A percentile compares a stretch with the other conserved stretches of the same genome.
Evolutionary conservation across 1,284 basidiomycete species (phyloP).

Genomic region (Salmacisia buchloeana): DNA sequence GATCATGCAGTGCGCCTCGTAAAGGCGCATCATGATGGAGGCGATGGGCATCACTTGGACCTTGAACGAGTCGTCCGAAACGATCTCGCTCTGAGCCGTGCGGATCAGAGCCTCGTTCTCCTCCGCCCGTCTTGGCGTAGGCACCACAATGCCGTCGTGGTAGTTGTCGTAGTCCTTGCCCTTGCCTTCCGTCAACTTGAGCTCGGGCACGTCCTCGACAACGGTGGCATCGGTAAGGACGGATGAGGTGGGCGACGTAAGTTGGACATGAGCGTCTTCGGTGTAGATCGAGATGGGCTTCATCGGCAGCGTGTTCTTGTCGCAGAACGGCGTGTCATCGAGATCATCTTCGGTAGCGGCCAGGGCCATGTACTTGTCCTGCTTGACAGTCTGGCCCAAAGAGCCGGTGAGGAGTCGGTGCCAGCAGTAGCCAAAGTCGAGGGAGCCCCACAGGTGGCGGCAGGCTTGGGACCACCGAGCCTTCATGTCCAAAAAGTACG

Average conservation of each 20-base stretch:
- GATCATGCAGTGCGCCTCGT: constrained; percentile 49
- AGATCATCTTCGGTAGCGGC: background rate
- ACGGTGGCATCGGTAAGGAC: constrained; percentile 12
- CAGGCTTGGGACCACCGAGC: constrained; percentile 49
- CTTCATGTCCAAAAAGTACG: constrained; percentile 37
- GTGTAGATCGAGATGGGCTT: background rate
- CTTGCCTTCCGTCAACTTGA: constrained; percentile 1
- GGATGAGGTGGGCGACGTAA: constrained; percentile 13
- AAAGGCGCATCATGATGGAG: constrained; percentile 29
- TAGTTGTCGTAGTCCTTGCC: constrained; percentile 1
- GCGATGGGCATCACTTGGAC: constrained; percentile 22
- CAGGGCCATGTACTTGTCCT: constrained; percentile 12
- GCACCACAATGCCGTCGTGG: constrained; percentile 16
- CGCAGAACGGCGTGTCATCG: constrained; percentile 7
- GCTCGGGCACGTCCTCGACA: background rate
- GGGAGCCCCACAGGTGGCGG: constrained; percentile 44
- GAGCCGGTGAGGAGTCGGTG: constrained; percentile 24
- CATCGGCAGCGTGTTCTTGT: background rate
- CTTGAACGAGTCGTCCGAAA: background rate
- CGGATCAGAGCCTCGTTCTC: background rate
- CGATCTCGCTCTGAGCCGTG: background rate
- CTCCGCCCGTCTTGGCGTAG: constrained; percentile 8
- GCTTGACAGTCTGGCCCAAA: background rate
- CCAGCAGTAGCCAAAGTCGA: constrained; percentile 36
- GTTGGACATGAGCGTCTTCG: constrained; percentile 7